Evolutionary conservation across 139 green algal genomes (phyloP).

Genomic region (Ostreobium quekettii): DNA sequence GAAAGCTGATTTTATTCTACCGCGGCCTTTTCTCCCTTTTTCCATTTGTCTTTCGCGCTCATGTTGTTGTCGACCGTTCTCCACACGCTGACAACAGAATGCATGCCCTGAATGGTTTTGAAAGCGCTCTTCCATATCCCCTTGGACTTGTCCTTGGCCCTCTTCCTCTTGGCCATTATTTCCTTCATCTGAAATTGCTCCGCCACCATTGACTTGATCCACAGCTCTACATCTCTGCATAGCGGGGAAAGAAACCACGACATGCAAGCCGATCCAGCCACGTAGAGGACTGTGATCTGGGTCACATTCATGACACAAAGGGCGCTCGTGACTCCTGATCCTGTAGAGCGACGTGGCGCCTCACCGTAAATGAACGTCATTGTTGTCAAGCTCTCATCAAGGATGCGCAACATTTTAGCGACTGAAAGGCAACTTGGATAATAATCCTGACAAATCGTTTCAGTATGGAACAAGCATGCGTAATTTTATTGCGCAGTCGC

Average conservation of each 20-base stretch:
- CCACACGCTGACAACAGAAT: constrained; percentile 4
- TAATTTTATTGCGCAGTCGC: no score
- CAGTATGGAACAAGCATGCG: no score
- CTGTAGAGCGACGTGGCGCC: no score
- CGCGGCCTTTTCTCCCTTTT: not conserved
- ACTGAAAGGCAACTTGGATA: no score
- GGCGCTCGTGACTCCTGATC: not conserved
- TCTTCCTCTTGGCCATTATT: not conserved
- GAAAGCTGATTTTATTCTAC: no score
- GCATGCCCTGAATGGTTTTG: not conserved
- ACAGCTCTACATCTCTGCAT: not conserved
- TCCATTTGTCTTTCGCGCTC: not conserved
- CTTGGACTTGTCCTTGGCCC: not conserved
- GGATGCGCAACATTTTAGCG: no score
- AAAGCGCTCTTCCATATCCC: not conserved
- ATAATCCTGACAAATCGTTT: no score
- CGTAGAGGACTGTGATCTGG: not conserved
- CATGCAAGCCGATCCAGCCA: not conserved
- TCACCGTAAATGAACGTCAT: no score
- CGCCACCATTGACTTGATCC: not conserved
- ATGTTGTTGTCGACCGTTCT: not conserved
- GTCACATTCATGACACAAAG: not conserved
- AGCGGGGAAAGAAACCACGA: not conserved
- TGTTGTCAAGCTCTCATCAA: no score
- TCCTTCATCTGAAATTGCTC: not conserved